Percentiles rank a stretch among this genome's conserved stretches.
phyloP scores from a whole-genome alignment of 2,329 filamentous ascomycete genomes.

The Fusarium pseudoanthophilum region DNA sequence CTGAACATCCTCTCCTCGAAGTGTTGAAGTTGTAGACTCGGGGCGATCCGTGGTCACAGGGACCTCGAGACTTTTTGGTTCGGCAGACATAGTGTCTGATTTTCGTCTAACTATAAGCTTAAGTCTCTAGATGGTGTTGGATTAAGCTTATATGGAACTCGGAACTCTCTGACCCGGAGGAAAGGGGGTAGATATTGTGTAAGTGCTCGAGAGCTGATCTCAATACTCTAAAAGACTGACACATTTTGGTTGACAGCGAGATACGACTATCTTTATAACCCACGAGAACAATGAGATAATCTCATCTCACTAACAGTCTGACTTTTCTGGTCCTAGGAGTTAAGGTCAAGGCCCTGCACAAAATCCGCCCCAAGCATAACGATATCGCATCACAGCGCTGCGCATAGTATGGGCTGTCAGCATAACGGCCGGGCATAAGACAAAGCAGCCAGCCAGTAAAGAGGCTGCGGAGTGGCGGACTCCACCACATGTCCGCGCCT shows the following conservation, averaged over 20 bases:
- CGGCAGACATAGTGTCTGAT: slow-evolving; percentile 23
- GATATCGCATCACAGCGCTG: slow-evolving; percentile 8
- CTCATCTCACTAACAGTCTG: slow-evolving; percentile 16
- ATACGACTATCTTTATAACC: slow-evolving; percentile 37
- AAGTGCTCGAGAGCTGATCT: slow-evolving; percentile 12
- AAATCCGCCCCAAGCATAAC: slow-evolving; percentile 35
- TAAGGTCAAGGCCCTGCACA: slow-evolving; percentile 29
- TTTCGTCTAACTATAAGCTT: neutral
- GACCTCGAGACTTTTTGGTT: slow-evolving; percentile 36
- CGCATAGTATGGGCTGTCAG: slow-evolving; percentile 13
- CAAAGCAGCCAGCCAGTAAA: slow-evolving; percentile 4
- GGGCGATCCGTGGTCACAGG: slow-evolving; percentile 38
- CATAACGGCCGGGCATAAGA: slow-evolving; percentile 36
- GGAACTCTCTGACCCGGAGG: neutral
- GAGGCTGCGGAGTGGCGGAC: slow-evolving; percentile 35
- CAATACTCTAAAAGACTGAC: slow-evolving; percentile 16
- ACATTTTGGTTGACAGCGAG: slow-evolving; percentile 14
- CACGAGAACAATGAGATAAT: neutral
- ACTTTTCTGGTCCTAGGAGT: slow-evolving; percentile 26
- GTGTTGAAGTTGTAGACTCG: slow-evolving; percentile 46
- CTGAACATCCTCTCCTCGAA: slow-evolving; percentile 44
- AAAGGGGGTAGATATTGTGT: slow-evolving; percentile 1
- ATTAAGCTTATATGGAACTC: slow-evolving; percentile 27
- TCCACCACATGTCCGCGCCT: slow-evolving; percentile 40
- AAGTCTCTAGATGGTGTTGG: neutral